These are phyloP conservation scores for Psilocybe sp. DNA, from an alignment of 768 basidiomycete species.

Conservation along the genomic window DNA sequence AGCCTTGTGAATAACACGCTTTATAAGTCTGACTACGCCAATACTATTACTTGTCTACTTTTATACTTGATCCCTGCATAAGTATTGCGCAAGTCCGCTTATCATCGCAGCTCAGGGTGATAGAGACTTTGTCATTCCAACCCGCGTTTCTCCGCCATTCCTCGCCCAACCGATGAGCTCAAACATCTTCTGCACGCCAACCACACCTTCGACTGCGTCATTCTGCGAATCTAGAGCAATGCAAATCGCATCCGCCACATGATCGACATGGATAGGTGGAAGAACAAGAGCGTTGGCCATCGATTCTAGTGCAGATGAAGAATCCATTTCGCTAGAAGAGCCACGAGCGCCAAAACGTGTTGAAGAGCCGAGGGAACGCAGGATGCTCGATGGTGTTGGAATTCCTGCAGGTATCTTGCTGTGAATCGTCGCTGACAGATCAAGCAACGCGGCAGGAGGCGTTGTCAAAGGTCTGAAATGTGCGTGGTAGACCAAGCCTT, in stretches of 20 bases:
- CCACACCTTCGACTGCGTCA: constrained; percentile 52
- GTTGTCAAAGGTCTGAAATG: constrained; percentile 89
- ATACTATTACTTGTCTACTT: neutral
- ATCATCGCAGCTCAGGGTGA: neutral
- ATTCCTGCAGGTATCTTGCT: constrained; percentile 50
- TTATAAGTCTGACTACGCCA: too few relatives aligned
- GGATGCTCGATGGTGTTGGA: constrained; percentile 64
- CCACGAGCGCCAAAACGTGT: constrained; percentile 8
- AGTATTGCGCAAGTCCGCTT: constrained; percentile 1
- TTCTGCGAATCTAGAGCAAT: constrained; percentile 50
- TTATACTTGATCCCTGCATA: neutral
- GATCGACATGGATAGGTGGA: constrained; percentile 94
- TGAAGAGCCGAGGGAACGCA: constrained; percentile 47
- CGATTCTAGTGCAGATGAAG: constrained; percentile 47
- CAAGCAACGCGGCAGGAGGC: constrained; percentile 79
- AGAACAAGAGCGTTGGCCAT: constrained; percentile 79
- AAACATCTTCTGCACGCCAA: constrained; percentile 73
- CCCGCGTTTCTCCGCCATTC: constrained; percentile 10
- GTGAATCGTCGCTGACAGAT: constrained; percentile 76
- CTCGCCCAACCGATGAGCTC: constrained; percentile 66
- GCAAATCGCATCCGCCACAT: constrained; percentile 84
- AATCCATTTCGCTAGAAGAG: constrained; percentile 17
- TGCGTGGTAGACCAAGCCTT: constrained; percentile 95
- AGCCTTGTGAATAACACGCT: too few relatives aligned
- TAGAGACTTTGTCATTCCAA: neutral